A percentile compares a stretch with the other conserved stretches of the same genome.
Evolutionary conservation across 306 rosid species (phyloP).

Genomic region (Lotus japonicus): DNA sequence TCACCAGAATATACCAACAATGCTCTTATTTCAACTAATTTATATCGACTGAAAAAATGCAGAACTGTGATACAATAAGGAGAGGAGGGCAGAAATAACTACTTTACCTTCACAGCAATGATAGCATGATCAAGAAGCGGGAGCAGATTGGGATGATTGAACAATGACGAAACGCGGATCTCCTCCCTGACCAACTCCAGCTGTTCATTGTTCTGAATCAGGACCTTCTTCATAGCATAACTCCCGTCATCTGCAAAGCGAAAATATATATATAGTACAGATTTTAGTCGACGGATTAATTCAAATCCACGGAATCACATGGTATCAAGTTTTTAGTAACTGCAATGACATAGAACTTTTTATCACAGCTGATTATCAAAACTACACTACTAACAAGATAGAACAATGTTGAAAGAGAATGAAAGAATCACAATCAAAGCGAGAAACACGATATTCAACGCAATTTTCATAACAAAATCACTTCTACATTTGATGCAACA

Average conservation of each 20-base stretch:
- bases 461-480: neutral
- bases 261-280: neutral
- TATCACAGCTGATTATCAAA: neutral
- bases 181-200: slow-evolving; percentile 93
- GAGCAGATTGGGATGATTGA: slow-evolving; percentile 86
- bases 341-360: neutral
- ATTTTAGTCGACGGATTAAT: neutral
- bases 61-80: neutral
- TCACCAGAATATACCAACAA: neutral
- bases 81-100: slow-evolving; percentile 5
- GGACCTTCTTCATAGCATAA: slow-evolving; percentile 92
- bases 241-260: slow-evolving; percentile 69
- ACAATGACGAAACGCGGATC: slow-evolving; percentile 89
- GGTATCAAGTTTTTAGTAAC: neutral
- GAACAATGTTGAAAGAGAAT: neutral
- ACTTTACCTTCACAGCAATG: slow-evolving; percentile 74
- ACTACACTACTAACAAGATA: neutral
- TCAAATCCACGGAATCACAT: neutral
- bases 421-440: neutral
- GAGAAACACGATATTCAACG: neutral
- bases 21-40: neutral
- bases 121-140: slow-evolving; percentile 99
- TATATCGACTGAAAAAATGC: neutral
- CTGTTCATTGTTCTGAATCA: slow-evolving; percentile 88
- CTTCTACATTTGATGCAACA: neutral